A percentile compares a stretch with the other conserved stretches of the same genome.
Conservation (phyloP, 2,329 filamentous ascomycete genomes). For the Colletotrichum gloeosporioides region DNA sequence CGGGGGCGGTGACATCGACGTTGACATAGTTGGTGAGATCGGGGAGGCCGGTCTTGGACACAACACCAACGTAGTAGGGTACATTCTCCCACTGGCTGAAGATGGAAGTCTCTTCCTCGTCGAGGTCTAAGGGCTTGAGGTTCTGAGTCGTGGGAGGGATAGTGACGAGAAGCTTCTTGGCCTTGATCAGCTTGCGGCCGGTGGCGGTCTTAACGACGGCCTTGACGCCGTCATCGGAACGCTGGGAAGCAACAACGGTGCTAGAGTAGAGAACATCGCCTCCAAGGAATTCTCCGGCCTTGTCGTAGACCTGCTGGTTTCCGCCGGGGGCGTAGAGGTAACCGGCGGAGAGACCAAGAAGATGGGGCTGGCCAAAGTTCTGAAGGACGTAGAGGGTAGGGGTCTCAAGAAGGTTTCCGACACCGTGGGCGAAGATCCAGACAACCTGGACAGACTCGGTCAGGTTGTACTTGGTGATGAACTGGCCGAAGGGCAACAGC, state of each 20-base stretch:
- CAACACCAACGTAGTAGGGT: constrained; percentile 13
- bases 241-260: constrained; percentile 25
- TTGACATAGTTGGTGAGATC: constrained; percentile 21
- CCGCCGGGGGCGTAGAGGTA: constrained; percentile 20
- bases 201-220: constrained; percentile 30
- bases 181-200: constrained; percentile 32
- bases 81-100: constrained; percentile 24
- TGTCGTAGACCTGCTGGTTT: constrained; percentile 32
- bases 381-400: constrained; percentile 46
- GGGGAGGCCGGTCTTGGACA: constrained; percentile 9
- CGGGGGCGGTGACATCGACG: constrained; percentile 16
- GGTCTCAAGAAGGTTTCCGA: constrained; percentile 43
- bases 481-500: constrained; percentile 27
- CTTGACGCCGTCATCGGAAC: constrained; percentile 17
- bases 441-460: constrained; percentile 25
- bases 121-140: constrained; percentile 29
- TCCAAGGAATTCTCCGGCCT: constrained; percentile 29
- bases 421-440: constrained; percentile 38
- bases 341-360: constrained; percentile 41
- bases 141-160: constrained; percentile 30
- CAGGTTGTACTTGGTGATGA: constrained; percentile 16
- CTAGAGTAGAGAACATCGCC: constrained; percentile 32
- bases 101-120: constrained; percentile 25
- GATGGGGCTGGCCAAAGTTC: constrained; percentile 29
- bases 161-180: constrained; percentile 34